Conservation (phyloP, 139 green algal genomes). For the Chlorella vulgaris region DNA sequence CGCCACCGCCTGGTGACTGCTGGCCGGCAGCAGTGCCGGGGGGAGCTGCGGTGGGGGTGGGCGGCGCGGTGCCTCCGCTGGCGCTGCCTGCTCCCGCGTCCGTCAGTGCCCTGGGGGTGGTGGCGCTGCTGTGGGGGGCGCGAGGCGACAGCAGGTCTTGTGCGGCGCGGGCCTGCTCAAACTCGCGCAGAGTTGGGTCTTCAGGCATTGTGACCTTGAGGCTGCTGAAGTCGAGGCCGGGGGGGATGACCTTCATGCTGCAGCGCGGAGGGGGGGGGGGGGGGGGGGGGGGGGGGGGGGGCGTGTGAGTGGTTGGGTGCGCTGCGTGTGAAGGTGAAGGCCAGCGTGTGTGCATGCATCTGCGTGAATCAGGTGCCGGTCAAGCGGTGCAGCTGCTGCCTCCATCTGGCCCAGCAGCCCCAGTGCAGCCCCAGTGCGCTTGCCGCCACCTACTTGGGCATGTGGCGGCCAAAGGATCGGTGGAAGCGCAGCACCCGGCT, state of each 20-base stretch:
- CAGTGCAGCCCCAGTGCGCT: no score
- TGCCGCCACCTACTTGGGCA: slow-evolving; percentile 65
- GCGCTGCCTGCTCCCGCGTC: no score
- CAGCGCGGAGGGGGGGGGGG: not conserved
- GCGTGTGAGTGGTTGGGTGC: not conserved
- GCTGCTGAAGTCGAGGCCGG: slow-evolving; percentile 84
- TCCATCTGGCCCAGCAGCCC: no score
- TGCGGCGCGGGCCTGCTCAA: slow-evolving; percentile 36
- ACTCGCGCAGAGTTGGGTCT: slow-evolving; percentile 64
- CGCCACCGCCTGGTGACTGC: slow-evolving; percentile 1
- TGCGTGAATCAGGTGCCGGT: no score
- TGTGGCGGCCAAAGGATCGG: slow-evolving; percentile 73
- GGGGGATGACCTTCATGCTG: slow-evolving; percentile 88
- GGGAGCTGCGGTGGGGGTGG: not conserved
- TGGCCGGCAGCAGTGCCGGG: not conserved
- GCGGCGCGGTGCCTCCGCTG: not conserved
- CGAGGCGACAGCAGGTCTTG: slow-evolving; percentile 7
- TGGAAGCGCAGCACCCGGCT: slow-evolving; percentile 58
- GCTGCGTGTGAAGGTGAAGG: not conserved
- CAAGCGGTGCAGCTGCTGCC: no score
- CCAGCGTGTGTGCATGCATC: no score
- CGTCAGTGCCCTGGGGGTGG: not conserved
- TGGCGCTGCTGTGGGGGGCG: not conserved
- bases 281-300: not conserved
- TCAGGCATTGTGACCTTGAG: slow-evolving; percentile 73